Percentiles rank a stretch among this genome's conserved stretches.
Evolutionary conservation across 1,284 basidiomycete genomes (phyloP).

Genomic region (Heterobasidion annosum): DNA sequence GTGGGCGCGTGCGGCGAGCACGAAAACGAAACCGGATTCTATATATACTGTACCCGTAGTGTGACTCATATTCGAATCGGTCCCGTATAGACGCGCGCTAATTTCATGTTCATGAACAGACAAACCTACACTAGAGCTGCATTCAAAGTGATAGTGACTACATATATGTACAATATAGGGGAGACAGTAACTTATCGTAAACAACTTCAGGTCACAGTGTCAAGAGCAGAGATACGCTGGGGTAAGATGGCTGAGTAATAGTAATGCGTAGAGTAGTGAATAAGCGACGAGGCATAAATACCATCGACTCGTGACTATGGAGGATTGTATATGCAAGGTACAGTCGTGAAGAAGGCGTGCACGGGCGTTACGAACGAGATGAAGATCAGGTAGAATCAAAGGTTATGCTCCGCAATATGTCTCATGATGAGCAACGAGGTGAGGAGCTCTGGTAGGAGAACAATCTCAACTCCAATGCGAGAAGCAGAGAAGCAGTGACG

Average conservation of each 20-base stretch:
- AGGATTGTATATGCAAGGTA: neutral
- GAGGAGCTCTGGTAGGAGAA: slow-evolving; percentile 38
- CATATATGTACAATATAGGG: neutral
- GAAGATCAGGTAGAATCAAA: slow-evolving; percentile 19
- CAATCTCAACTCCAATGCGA: slow-evolving; percentile 2
- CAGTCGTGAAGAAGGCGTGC: neutral
- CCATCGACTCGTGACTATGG: neutral
- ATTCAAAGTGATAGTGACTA: neutral
- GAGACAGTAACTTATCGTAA: neutral
- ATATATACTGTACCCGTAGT: neutral
- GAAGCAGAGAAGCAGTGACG: slow-evolving; percentile 12
- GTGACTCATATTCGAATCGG: neutral
- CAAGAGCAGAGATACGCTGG: neutral
- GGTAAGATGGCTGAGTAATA: neutral
- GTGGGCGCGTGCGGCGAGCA: too few relatives aligned
- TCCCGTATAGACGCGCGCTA: neutral
- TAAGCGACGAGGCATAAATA: neutral
- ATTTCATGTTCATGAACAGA: neutral
- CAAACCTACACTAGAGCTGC: neutral
- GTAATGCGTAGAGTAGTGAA: neutral
- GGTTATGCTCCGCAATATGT: slow-evolving; percentile 44
- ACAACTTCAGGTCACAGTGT: neutral
- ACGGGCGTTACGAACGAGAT: neutral
- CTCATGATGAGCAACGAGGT: slow-evolving; percentile 56
- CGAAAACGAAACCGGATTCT: neutral